Base-by-base conservation (phyloP, 108 stramenopile species). In the Conticribra guillardii region DNA sequence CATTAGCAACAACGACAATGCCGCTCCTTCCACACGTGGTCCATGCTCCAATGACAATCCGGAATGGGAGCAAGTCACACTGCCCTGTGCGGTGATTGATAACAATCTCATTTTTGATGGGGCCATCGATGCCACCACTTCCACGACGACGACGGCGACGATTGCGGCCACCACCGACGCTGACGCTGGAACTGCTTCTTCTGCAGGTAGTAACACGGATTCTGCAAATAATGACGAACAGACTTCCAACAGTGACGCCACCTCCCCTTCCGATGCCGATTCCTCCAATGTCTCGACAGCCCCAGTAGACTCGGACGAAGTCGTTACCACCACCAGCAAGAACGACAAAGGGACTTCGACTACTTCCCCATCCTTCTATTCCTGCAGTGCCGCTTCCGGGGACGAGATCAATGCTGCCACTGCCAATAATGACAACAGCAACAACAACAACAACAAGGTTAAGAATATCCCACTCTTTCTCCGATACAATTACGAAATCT, bases 21-120 rank as follows among this genome's bases (percentile, higher is more conserved):
- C 44, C 44, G 15, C 8, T 44, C 44, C 11, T 44, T 8, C 8
- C 44, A 44, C 41, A 21, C 32, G 46, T 63, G 23, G 19, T 5
- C 50, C 62, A 4, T 63, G 62, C 29, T 63, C 62, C 7, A 63
- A 63, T 23, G 62, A 63, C 48, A 63, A 63, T 30, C 62, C 62
- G 1, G 27, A 49, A 11, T 63, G 62, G 62, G 48, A 63, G 22
- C 14, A 4, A 7, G 47, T 7, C 4, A 63, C 62, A 16, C 62
- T 47, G 48, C 62, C 28, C n/a, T 63, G 62, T 50, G 24, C 29
- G 14, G 26, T 15, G 8, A 47, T 30, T 50, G 47, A 63, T n/a
- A 8, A 23, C 19, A n/a, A n/a, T n/a, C n/a, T n/a, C n/a, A 47
- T 63, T 27, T 50, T 50, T 30, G 62, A 63, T 28, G 62, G 29